Evolutionary conservation across 257 asterid genomes (phyloP), one percentile per base, ranked within the genome.

Genomic region (Nicotiana knightiana): DNA sequence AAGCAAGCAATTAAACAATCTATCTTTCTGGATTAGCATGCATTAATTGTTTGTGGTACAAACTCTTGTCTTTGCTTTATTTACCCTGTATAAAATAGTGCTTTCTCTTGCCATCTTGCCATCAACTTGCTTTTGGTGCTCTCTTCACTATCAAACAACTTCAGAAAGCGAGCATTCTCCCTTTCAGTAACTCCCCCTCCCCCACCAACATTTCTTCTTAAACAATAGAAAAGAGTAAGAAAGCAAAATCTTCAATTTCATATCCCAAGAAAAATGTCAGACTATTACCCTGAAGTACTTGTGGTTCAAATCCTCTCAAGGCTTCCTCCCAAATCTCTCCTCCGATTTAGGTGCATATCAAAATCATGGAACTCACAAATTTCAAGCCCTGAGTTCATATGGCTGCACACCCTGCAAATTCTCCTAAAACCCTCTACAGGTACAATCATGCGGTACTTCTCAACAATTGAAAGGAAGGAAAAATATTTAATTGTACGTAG

Each of bases 331-430:
- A 18, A 80, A 71, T 70, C 81, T 46, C 77, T 84, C 9, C 18
- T 84, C 5, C 82, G 70, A 59, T 61, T 84, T 61, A 84, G 81
- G 77, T 84, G 84, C 67, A 51, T 80, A 13, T 79, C 84, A 51
- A 84, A 48, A 53, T 70, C 78, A 61, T 80, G 84, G 70, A 84
- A 84, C 5, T 79, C 67, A 2, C 30, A 61, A 63, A 84, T 80
- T 16, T 70, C 81, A 46, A 48, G 81, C 51, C 13, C 86, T 70
- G 6, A 68, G 9, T 83, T 79, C 68, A 28, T 83, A 57, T 68
- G 81, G 63, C 4, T 30, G 67, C 81, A 79, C 35, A 79, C 66
- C 48, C 48, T 39, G 48, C 48, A 2, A 39, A 5, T 78, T 68
- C 58, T 83, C n/a, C 39, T 43, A 79, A 46, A 83, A 58, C 5